Base-by-base conservation (phyloP, 768 basidiomycete genomes). In the Aureoboletus auriporus region DNA sequence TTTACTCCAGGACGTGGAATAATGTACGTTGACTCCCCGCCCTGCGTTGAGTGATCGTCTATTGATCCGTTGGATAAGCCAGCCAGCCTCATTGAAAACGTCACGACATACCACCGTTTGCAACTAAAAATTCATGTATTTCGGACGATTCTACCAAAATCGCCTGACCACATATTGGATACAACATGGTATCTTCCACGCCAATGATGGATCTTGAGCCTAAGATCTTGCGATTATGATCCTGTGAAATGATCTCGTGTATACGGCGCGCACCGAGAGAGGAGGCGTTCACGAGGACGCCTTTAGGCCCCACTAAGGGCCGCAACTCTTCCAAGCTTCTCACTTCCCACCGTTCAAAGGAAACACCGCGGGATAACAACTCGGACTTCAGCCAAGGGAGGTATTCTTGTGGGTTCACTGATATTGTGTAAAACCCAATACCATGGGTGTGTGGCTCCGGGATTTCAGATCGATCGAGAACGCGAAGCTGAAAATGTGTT, bases 81-180 rank as follows among this genome's bases (percentile, higher is more conserved):
- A n/a, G 27, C 9, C 8, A 7, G 9, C 8, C 9, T 26, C 14
- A 39, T 28, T 17, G 13, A 33, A 16, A 38, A 31, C 4, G 9
- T 38, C 13, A 52, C 67, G 46, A 23, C 20, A 23, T 39, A 69
- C 71, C 64, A 10, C 43, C 28, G 9, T 59, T 39, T 26, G 50
- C 56, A 56, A 44, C 40, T 27, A 71, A 31, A 45, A 58, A 69
- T 47, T 73, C 70, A 38, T 69, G 44, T 39, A 89, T 70, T 69
- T 77, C 75, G 0, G 88, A 84, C 3, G 89, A 87, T 34, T 78
- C 67, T 17, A 94, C 73, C 14, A 93, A 64, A 8, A 93, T 82
- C 0, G 89, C 85, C 68, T 95, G 93, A 8, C 93, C 93, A 38
- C 91, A 75, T 53, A 93, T 77, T 1, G 93, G 90, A 61, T 79